Base-by-base conservation (phyloP, 192 early-diverging fungal species). In the Coemansia reversa region DNA sequence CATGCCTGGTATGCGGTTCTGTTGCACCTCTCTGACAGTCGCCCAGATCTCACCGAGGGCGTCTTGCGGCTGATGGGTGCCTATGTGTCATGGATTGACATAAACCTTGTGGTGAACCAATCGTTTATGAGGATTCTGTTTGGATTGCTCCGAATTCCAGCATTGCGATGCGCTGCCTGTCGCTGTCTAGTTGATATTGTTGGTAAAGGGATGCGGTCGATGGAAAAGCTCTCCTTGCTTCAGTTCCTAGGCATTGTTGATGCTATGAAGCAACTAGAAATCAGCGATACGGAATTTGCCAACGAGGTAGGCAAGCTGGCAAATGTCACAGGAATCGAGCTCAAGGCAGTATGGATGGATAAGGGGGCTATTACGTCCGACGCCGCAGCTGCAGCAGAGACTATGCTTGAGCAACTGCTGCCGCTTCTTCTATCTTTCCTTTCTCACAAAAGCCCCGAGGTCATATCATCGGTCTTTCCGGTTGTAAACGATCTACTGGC, bases 21-120 rank as follows among this genome's bases (percentile, higher is more conserved):
- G 57, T 74, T 79, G 32, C 85, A 86, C 30, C 45, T 82, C 72
- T 70, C 75, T 2, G 62, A 70, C 18, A 81, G 82, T 12, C 82
- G 84, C 51, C 75, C 84, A 0, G 85, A 85, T 22, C 86, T 94
- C 58, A 90, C 89, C 27, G 76, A 83, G 59, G 63, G 78, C 51
- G 81, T 85, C 9, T 77, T 98, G 51, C 86, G 83, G 25, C 83
- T 92, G 51, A 86, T 95, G 63, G 93, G 91, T 39, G 82, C 85
- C 30, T 98, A 96, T 85, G 90, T 95, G n/a, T 88, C 90, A 18
- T 98, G 96, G 96, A 92, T 97, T 58, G 94, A 97, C 66, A 94
- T 97, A 49, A 90, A 88, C 22, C 84, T 97, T 24, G 85, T 98
- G 55, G 90, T 93, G 52, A 93, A 92, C 73, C 84, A 92, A 70